These are phyloP conservation scores for Chrysoporthe cubensis DNA, from an alignment of 2,329 filamentous ascomycete species.

Conservation along the genomic window DNA sequence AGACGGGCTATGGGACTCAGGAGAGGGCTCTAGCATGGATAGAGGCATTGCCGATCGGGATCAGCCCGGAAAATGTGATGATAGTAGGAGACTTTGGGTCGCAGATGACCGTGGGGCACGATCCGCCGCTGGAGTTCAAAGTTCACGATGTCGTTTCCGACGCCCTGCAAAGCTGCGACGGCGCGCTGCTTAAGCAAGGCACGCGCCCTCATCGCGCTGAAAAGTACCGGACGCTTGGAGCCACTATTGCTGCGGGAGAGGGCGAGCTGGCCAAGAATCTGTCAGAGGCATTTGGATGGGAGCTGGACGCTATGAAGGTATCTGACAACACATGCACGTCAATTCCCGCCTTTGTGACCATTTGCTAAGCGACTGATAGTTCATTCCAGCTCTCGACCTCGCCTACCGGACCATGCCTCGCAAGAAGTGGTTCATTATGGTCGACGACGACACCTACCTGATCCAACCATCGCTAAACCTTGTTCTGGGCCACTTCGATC, in stretches of 20 bases:
- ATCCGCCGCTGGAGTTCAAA: slow-evolving; percentile 27
- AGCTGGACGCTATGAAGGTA: slow-evolving; percentile 55
- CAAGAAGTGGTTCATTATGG: slow-evolving; percentile 63
- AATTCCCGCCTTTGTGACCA: neutral
- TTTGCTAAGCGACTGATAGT: slow-evolving; percentile 41
- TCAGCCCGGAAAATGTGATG: slow-evolving; percentile 43
- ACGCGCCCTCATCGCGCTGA: slow-evolving; percentile 36
- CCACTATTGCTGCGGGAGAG: slow-evolving; percentile 44
- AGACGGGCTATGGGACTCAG: slow-evolving; percentile 62
- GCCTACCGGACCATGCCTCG: slow-evolving; percentile 53
- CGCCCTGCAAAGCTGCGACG: slow-evolving; percentile 35
- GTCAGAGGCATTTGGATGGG: slow-evolving; percentile 49
- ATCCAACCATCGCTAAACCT: slow-evolving; percentile 52
- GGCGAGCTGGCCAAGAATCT: slow-evolving; percentile 43
- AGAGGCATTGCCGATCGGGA: slow-evolving; percentile 46
- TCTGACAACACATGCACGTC: neutral
- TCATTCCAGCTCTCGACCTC: slow-evolving; percentile 58
- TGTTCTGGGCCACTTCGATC: slow-evolving; percentile 54
- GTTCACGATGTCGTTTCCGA: slow-evolving; percentile 48
- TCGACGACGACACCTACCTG: slow-evolving; percentile 62
- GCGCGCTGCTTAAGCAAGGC: slow-evolving; percentile 31
- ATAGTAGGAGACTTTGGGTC: slow-evolving; percentile 57
- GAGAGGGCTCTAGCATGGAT: slow-evolving; percentile 52
- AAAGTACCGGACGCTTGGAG: slow-evolving; percentile 46
- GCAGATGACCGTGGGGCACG: slow-evolving; percentile 32